Base-by-base conservation (phyloP, 139 green algal species). In the Edaphochlamys debaryana region DNA sequence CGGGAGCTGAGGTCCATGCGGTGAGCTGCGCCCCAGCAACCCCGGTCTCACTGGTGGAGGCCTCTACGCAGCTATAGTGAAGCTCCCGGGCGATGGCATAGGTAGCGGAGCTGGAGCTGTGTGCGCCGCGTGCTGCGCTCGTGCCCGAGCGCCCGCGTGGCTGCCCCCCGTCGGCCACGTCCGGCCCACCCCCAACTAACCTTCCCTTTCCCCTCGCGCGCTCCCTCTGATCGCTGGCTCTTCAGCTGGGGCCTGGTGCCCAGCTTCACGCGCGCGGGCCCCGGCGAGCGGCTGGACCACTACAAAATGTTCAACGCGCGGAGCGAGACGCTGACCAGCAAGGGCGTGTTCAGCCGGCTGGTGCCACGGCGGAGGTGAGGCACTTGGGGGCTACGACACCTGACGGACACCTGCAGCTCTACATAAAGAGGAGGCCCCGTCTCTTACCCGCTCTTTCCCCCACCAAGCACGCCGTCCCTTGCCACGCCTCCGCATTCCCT, bases 221-320 rank as follows among this genome's bases (percentile, higher is more conserved):
- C 45, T 13, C 45, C 45, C 9, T 22, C 45, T 13, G 11, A 54
- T 22, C 45, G 11, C 45, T n/a, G n/a, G n/a, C 45, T 13, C 11
- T 54, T 17, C 89, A 95, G 93, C 56, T 98, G 94, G 94, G 95
- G 95, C 27, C 87, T 98, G 23, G 90, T 98, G 4, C 95, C 95
- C 40, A 89, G 68, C 64, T 98, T 91, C 81, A 95, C 92, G 25
- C 95, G 95, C 79, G 56, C 69, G 15, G 60, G 13, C 22, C 60
- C 72, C 0, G 90, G 80, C 4, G 83, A 90, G 34, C 88, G 85
- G 69, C 91, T 86, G 1, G 87, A 96, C 86, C 89, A 90, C 63
- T 96, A 82, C 45, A 62, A 82, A 30, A 95, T 94, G 92, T 92
- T 91, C 68, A 79, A 84, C 45, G 84, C 78, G 34, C 69, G 80